These are phyloP conservation scores for Boletus subparvulus DNA, from an alignment of 768 basidiomycete species.

Conservation along the genomic window DNA sequence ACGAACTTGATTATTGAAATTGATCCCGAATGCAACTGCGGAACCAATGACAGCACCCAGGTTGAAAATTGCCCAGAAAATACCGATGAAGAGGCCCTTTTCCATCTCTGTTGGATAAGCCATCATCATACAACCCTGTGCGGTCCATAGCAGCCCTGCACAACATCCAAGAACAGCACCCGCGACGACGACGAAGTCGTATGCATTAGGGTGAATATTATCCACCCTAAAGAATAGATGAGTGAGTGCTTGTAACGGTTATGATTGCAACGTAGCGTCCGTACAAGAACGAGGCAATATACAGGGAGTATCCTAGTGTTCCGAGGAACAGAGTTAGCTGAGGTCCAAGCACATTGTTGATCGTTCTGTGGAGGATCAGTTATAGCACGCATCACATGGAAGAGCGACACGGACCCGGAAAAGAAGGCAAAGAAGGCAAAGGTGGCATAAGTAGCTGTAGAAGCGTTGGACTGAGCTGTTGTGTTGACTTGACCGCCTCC, in stretches of 20 bases:
- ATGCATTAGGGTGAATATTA: conserved; percentile 65
- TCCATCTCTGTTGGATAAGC: conserved; percentile 78
- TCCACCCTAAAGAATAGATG: conserved; percentile 46
- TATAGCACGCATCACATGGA: background rate
- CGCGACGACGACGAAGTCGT: conserved; percentile 64
- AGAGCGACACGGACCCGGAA: conserved; percentile 52
- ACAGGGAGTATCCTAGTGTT: conserved; percentile 72
- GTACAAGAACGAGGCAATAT: conserved; percentile 71
- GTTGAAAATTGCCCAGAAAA: conserved; percentile 87
- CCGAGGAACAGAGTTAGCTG: conserved; percentile 72
- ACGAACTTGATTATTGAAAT: conserved; percentile 60
- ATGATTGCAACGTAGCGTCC: conserved; percentile 22
- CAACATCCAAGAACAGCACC: conserved; percentile 75
- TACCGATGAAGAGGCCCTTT: conserved; percentile 74
- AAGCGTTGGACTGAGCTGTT: conserved; percentile 66
- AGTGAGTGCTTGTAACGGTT: background rate
- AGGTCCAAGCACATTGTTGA: conserved; percentile 82
- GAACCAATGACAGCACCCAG: conserved; percentile 78
- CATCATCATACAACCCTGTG: conserved; percentile 83
- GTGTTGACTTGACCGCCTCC: conserved; percentile 73
- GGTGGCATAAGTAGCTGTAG: conserved; percentile 63
- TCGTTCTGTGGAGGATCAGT: conserved; percentile 44
- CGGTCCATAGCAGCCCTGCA: conserved; percentile 75
- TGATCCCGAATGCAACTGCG: conserved; percentile 69
- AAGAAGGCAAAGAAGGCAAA: conserved; percentile 66